Evolutionary conservation across 192 early-diverging fungal species (phyloP), one percentile per base, ranked within the genome.

Genomic region (Backusella liffmaniae): DNA sequence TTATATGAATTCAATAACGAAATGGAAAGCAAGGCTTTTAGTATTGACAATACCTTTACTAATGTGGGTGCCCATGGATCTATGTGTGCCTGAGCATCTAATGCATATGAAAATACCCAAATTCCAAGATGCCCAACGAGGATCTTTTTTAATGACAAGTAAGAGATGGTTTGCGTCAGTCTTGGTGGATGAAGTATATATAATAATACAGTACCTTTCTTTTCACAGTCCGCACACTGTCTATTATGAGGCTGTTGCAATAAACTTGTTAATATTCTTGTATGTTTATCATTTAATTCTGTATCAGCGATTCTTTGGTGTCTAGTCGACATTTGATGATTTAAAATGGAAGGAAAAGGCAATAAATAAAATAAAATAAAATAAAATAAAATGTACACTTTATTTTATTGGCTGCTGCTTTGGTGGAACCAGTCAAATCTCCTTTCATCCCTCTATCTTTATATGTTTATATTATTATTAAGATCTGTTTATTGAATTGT

Each of bases 51-150:
- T 66, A 74, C 73, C 87, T 80, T 93, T 93, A 26, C 89, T 87
- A 32, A 93, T 91, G 65, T 93, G 92, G 12, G 91, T 92, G 0
- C 92, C 92, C 36, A 93, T 68, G 49, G 86, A 86, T 34, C 92
- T 80, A 70, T 93, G 92, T 29, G 87, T 88, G 4, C 92, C 92
- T 39, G 91, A 92, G 68, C 92, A 93, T 37, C 91, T 88, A 72
- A 91, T 92, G 70, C 92, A 93, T 18, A 92, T 74, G 32, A 92
- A 66, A 44, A 90, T 88, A n/a, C 92, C 92, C 21, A 93, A 76
- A 79, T 93, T 93, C 59, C 92, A 88, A 62, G 89, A 89, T 39
- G 85, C 86, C 92, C 92, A 93, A n/a, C 91, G 90, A 5, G 92
- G 91, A 41, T 86, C 83, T 68, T 83, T 80, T 18, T 86, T 77